Evolutionary conservation across 768 basidiomycete genomes (phyloP), one percentile per base, ranked within the genome.

Genomic region (Tylopilus subfusipes): DNA sequence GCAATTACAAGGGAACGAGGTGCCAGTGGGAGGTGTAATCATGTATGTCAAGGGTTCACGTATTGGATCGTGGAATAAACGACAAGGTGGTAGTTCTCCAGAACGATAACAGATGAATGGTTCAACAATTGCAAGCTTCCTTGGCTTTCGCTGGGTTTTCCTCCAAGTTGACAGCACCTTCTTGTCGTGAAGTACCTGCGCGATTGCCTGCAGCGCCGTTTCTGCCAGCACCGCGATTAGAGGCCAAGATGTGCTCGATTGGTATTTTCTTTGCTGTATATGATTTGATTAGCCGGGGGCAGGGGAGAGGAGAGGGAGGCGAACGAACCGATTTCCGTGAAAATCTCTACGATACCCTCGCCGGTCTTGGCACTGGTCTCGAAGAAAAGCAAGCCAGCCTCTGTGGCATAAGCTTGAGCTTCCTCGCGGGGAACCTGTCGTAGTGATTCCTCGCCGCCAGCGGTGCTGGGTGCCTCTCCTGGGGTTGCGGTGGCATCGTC

Each of bases 321-420:
- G 21, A 14, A 71, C 82, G 52, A 50, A 98, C 95, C 96, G 65
- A 99, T 98, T 73, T 98, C 95, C 12, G 95, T 98, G 72, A 99
- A 99, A 29, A 98, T 84, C 66, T 98, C 97, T 24, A 93, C 89
- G 52, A 98, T 83, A 36, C 93, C 94, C 65, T 95, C 90, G 18
- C 95, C 94, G 5, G 92, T 93, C 83, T 98, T 99, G 24, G 97
- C 97, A 65, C 88, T 91, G 34, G 95, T 97, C 78, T 99, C 97
- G 63, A 96, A 97, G 80, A 98, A 98, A 39, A 99, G 75, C 40
- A 98, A 71, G 1, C 91, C 90, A n/a, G 90, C 86, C 72, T 98
- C 97, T 52, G 89, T 83, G 13, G 97, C 97, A 68, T 98, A 99
- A 9, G 93, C 93, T 67, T 92, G 88, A 2, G 96, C 97, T 74